Percentiles rank a stretch among this genome's conserved stretches.
phyloP scores from a whole-genome alignment of 805 yeast genomes.

The Nakazawaea ernobii region DNA sequence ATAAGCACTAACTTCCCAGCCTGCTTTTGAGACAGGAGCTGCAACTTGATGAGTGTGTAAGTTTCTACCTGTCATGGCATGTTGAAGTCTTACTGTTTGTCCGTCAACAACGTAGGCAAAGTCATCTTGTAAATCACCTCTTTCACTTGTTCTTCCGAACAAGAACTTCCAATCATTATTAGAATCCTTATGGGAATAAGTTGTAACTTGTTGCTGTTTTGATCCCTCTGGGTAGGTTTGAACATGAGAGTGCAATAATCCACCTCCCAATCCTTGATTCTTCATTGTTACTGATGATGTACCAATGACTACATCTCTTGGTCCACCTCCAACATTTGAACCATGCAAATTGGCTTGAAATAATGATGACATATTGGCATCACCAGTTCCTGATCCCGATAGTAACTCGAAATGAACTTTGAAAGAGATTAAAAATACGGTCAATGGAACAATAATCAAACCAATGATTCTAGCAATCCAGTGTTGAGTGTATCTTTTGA shows the following conservation, averaged over 20 bases:
- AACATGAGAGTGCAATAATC: conserved; percentile 81
- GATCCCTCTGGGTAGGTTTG: conserved; percentile 92
- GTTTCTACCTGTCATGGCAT: conserved; percentile 63
- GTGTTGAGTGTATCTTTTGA: conserved; percentile 47
- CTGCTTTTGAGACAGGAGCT: conserved; percentile 64
- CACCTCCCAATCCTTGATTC: conserved; percentile 69
- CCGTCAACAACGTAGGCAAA: conserved; percentile 47
- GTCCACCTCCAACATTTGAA: conserved; percentile 58
- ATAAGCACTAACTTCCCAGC: conserved; percentile 84
- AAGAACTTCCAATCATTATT: conserved; percentile 82
- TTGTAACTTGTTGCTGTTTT: conserved; percentile 89
- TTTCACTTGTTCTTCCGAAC: conserved; percentile 43
- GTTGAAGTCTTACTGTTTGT: conserved; percentile 65
- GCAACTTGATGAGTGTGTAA: conserved; percentile 77
- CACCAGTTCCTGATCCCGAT: conserved; percentile 79
- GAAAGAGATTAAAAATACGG: conserved; percentile 60
- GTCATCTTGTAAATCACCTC: conserved; percentile 25
- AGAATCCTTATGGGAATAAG: conserved; percentile 82
- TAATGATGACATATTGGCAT: conserved; percentile 82
- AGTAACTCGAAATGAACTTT: conserved; percentile 72
- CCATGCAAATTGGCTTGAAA: conserved; percentile 83
- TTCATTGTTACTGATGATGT: conserved; percentile 65
- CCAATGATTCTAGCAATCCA: conserved; percentile 64
- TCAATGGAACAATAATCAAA: conserved; percentile 58
- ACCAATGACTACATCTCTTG: conserved; percentile 51